phyloP scores from a whole-genome alignment of 345 rosid genomes.

The rapeseed (Brassica napus) region Da-Ae NC_063434.1:5685501-5686000 shows the following conservation, averaged over 20 bases:
- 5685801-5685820: slow-evolving; percentile 89
- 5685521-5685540: no score
- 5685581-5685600: no score
- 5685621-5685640: no score
- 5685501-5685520: no score
- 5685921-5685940: not conserved
- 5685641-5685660: slow-evolving; percentile 10
- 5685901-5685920: slow-evolving; percentile 14
- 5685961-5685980: slow-evolving; percentile 18
- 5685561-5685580: no score
- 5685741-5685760: slow-evolving; percentile 31
- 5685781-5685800: slow-evolving; percentile 78
- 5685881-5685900: slow-evolving; percentile 73
- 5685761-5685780: slow-evolving; percentile 29
- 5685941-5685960: slow-evolving; percentile 1
- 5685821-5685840: slow-evolving; percentile 81
- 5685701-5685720: slow-evolving; percentile 13
- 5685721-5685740: slow-evolving; percentile 5
- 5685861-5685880: slow-evolving; percentile 70
- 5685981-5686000: slow-evolving; percentile 74
- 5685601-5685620: no score
- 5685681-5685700: not conserved
- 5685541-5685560: no score
- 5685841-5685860: slow-evolving; percentile 66
- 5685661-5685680: not conserved